These are phyloP conservation scores for Penicillium aurantiogriseum DNA, from an alignment of 2,329 filamentous ascomycete genomes.

Conservation along the genomic window DNA sequence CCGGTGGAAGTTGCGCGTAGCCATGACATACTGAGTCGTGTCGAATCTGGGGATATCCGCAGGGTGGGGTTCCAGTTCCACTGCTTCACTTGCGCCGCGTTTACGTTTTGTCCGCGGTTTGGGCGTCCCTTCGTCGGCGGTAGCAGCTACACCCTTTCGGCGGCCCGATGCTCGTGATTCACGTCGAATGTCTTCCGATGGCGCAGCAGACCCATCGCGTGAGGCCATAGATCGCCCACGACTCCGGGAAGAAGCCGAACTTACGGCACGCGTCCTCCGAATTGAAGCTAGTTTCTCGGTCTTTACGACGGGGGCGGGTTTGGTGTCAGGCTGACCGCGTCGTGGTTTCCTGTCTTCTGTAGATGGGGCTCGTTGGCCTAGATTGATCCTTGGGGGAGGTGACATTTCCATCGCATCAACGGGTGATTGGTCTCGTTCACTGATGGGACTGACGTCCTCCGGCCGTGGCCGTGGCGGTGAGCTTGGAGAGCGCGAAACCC, in stretches of 20 bases:
- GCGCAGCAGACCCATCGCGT: conserved; percentile 30
- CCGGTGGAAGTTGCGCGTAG: conserved; percentile 55
- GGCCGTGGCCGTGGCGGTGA: conserved; percentile 43
- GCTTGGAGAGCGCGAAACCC: conserved; percentile 36
- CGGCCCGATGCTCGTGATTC: conserved; percentile 27
- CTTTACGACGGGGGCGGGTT: conserved; percentile 23
- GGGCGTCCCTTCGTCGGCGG: conserved; percentile 28
- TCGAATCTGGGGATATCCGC: conserved; percentile 30
- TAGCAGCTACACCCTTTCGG: conserved; percentile 25
- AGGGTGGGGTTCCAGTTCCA: conserved; percentile 30
- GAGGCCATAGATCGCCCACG: conserved; percentile 38
- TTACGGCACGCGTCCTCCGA: conserved; percentile 33
- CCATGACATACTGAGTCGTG: conserved; percentile 39
- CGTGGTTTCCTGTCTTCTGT: conserved; percentile 23
- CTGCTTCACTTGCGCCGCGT: conserved; percentile 36
- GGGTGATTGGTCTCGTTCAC: conserved; percentile 42
- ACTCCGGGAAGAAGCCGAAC: conserved; percentile 38
- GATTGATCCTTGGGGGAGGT: conserved; percentile 24
- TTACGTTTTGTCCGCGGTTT: conserved; percentile 42
- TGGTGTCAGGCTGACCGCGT: conserved; percentile 22
- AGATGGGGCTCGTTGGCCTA: conserved; percentile 19
- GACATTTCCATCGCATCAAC: conserved; percentile 29
- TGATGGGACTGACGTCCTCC: conserved; percentile 48
- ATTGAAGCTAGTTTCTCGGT: conserved; percentile 27
- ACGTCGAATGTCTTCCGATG: conserved; percentile 25